Evolutionary conservation across 2,329 filamentous ascomycete genomes (phyloP), one percentile per base, ranked within the genome.

Genomic region (Cladophialophora immunda): DNA sequence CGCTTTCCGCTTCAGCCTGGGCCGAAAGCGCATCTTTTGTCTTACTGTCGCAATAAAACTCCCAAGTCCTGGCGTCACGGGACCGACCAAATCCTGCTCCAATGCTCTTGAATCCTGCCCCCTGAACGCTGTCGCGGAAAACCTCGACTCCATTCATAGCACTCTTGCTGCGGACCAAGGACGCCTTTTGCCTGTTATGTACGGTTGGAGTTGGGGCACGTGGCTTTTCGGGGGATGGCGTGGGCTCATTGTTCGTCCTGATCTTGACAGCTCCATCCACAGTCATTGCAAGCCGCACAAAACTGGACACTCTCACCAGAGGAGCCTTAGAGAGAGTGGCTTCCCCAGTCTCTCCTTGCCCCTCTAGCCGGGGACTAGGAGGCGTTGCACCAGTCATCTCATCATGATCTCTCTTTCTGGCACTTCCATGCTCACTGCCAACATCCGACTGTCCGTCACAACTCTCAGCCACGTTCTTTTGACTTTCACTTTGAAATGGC

Each of bases 211-310:
- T 81, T 36, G 85, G 78, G 17, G 81, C 84, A 71, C 81, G 81
- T 73, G 81, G 79, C 73, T 85, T 83, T 66, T 84, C 87, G 59
- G 88, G 90, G 1, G 90, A 92, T 2, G 92, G 91, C 2, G 90
- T 90, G 32, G 85, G 83, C 69, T 90, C 87, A 68, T 90, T 85
- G 62, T 90, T 84, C 17, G 86, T 88, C 25, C 94, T 87, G 59
- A 97, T 84, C 74, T 94, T 91, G n/a, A 94, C 94, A 75, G 94
- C 94, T 71, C 94, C 94, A 75, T 97, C 93, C 34, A 94, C 85
- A 19, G 92, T 95, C 75, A 95, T 88, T 1, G 92, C 93, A 30
- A 97, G 84, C 57, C 93, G 89, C 65, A 97, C 85, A 85, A 57
- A 78, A 77, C 32, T 78, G 75, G 58, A 78, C 71, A 66, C 81